phyloP scores from a whole-genome alignment of 768 basidiomycete species.

The Kwoniella mangroviensis region DNA sequence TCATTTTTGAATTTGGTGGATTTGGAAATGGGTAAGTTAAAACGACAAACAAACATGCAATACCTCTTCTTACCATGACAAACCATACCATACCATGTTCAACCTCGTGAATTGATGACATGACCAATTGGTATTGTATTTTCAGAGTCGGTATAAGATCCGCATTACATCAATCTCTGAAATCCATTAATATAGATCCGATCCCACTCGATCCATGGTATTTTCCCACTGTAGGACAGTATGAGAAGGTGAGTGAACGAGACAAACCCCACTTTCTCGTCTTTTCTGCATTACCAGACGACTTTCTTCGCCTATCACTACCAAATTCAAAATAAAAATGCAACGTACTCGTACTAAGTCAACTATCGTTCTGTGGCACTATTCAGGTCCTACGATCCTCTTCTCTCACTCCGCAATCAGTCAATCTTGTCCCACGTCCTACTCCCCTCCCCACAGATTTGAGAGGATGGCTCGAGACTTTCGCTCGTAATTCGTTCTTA shows the following conservation, averaged over 20 bases:
- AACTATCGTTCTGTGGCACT: too few species aligned
- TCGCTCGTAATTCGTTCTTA: constrained; percentile 69
- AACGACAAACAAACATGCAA: neutral
- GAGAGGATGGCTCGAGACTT: constrained; percentile 70
- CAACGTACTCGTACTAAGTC: neutral
- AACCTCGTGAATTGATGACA: neutral
- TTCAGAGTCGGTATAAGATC: constrained; percentile 63
- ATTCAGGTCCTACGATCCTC: neutral
- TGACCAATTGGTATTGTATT: neutral
- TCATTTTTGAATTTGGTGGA: constrained; percentile 78
- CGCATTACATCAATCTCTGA: constrained; percentile 65
- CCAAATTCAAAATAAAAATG: too few species aligned
- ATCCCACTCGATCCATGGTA: constrained; percentile 76
- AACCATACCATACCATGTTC: neutral
- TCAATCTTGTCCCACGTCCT: constrained; percentile 55
- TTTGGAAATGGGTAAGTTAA: constrained; percentile 69
- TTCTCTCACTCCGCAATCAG: constrained; percentile 1
- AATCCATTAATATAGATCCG: constrained; percentile 66
- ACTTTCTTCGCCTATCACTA: too few species aligned
- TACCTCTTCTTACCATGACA: too few species aligned
- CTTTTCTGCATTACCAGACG: too few species aligned
- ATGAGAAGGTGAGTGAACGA: constrained; percentile 64
- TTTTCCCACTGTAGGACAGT: constrained; percentile 75
- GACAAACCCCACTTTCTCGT: constrained; percentile 45
- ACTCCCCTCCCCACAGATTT: constrained; percentile 56